Base-by-base conservation (phyloP, 495 filamentous ascomycete species). In the Penicillium robsamsonii region DNA sequence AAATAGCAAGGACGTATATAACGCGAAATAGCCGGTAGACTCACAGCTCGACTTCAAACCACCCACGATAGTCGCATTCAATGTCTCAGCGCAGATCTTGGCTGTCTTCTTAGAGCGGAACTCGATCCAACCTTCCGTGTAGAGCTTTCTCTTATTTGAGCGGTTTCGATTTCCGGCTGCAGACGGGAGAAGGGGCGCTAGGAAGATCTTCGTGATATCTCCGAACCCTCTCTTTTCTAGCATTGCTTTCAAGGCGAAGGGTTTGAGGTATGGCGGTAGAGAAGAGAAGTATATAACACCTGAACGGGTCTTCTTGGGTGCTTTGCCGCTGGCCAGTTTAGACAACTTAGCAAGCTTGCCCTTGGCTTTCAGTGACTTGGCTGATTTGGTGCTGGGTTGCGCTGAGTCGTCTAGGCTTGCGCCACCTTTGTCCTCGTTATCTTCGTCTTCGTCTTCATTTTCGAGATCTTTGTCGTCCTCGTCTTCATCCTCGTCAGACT, bases 251-350 rank as follows among this genome's bases (percentile, higher is more conserved):
- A 97, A 71, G 42, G 92, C 91, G 43, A 78, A 76, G 15, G 95
- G 95, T 64, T 94, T 96, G 81, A 98, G 91, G 71, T 96, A 97
- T 8, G 94, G 94, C 11, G 95, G 94, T 22, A 96, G 81, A 42
- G 92, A 88, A 4, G 91, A 95, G 50, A 97, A 76, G 67, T 97
- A 97, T 48, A 97, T 75, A 4, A 96, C 86, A 37, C 92, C 92
- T 0, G 87, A 87, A 61, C 77, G 72, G 40, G 74, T 68, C 41
- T 74, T 72, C 59, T 71, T 70, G 17, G 57, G 52, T 10, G 38
- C 24, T 47, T 60, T 33, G 11, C 62, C 15, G 53, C 45, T 18
- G 54, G 50, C 57, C 71, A 69, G 4, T 57, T 53, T 44, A 12
- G 53, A 24, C 7, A 52, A 38, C 37, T 52, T 52, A 3, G 25